Base-by-base conservation (phyloP, 1,284 basidiomycete genomes). In the Pseudozyma tsukubaensis region DNA sequence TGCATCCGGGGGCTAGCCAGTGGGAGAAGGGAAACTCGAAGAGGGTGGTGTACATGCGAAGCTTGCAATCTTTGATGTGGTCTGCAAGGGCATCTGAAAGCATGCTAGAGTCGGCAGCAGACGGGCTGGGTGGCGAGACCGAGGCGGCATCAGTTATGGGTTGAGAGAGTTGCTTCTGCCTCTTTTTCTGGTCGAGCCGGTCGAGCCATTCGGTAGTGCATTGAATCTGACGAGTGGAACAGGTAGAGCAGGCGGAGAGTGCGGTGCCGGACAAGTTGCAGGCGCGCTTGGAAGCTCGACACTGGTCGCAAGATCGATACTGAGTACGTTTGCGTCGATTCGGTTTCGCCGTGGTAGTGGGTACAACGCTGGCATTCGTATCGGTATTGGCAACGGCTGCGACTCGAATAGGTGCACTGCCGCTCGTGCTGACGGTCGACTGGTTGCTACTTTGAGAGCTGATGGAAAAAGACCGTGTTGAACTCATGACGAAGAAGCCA, bases 21-120 rank as follows among this genome's bases (percentile, higher is more conserved):
- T 55, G 53, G 19, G 53, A 55, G 44, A 45, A 55, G 12, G 53
- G 53, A n/a, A 55, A 55, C 21, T 55, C 53, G 42, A 39, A 39
- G 9, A 39, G 37, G 16, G 37, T 39, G 37, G 37, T 39, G 37
- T 39, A 39, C 16, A 39, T 56, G 40, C 52, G 42, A 7, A 54
- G 52, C 52, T 44, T 54, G 52, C 52, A 54, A n/a, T 42, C 52
- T 39, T 39, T 39, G 10, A 39, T 16, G 16, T 39, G 37, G 10
- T 39, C 37, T 39, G 37, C 37, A 9, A 52, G 37, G 4, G 50
- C 24, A 21, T 42, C 24, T 6, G 50, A 52, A 16, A 39, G 18
- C 35, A 52, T 52, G 50, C 16, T 52, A 39, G 19, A 42, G 32
- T 52, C 50, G 5, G n/a, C 37, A 39, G 37, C 14, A 12, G 37